phyloP scores from a whole-genome alignment of 2,329 filamentous ascomycete species.

The Colletotrichum sp. region DNA sequence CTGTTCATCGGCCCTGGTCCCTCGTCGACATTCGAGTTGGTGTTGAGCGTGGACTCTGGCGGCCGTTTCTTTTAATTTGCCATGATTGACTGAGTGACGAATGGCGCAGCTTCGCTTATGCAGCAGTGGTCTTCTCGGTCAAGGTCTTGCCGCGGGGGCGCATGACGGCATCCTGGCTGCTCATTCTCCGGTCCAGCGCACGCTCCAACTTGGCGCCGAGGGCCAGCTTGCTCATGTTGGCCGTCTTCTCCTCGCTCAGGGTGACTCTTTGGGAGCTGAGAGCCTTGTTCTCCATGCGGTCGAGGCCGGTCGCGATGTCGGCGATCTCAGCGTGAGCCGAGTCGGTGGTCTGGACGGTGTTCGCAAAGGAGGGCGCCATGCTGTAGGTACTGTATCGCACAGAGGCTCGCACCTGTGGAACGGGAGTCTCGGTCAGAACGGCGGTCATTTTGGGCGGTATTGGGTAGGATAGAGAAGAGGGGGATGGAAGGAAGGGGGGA shows the following conservation, averaged over 20 bases:
- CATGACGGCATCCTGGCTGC: slow-evolving; percentile 86
- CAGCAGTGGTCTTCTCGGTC: slow-evolving; percentile 35
- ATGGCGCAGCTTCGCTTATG: not conserved
- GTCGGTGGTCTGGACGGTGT: slow-evolving; percentile 57
- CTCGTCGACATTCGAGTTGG: not conserved
- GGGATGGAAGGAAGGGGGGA: slow-evolving; percentile 2
- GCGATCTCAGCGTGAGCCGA: slow-evolving; percentile 62
- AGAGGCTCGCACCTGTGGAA: slow-evolving; percentile 54
- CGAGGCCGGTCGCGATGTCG: slow-evolving; percentile 79
- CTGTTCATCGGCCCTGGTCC: not conserved
- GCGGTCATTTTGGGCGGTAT: not conserved
- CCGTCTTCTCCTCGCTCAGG: slow-evolving; percentile 79
- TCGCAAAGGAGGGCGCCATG: slow-evolving; percentile 65
- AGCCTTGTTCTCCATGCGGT: slow-evolving; percentile 89
- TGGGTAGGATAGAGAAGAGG: not conserved
- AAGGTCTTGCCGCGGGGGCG: slow-evolving; percentile 54
- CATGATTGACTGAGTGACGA: not conserved
- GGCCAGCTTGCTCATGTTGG: slow-evolving; percentile 84
- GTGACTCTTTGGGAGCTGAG: slow-evolving; percentile 82
- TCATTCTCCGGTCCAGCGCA: slow-evolving; percentile 85
- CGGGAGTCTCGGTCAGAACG: slow-evolving; percentile 3
- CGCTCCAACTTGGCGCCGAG: slow-evolving; percentile 90
- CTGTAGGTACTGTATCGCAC: slow-evolving; percentile 66
- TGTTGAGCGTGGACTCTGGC: not conserved
- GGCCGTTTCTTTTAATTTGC: not conserved